phyloP scores from a whole-genome alignment of 202 grass and related monocot species.

The Alloteropsis angusta region DNA sequence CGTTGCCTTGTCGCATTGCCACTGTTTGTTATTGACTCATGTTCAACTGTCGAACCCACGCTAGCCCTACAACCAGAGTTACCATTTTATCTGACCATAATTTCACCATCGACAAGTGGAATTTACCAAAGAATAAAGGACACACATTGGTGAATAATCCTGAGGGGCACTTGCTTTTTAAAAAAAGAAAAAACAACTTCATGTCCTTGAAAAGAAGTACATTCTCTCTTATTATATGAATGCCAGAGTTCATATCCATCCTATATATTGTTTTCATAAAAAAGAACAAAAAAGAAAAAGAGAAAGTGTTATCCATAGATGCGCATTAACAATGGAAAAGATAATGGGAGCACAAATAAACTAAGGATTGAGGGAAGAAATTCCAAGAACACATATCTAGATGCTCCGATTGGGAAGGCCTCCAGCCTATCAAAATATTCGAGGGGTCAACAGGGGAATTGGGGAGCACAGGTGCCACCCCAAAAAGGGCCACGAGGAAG shows the following conservation, averaged over 20 bases:
- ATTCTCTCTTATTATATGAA: neutral
- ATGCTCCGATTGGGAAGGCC: constrained; percentile 39
- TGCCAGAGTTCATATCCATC: neutral
- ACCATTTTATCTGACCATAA: neutral
- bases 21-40: neutral
- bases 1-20: neutral
- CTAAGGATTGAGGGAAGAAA: neutral
- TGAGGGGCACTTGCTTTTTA: neutral
- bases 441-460: neutral
- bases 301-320: neutral
- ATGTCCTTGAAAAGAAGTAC: neutral
- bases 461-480: neutral
- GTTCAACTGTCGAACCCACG: neutral
- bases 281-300: neutral
- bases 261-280: neutral
- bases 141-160: neutral
- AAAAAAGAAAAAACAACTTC: neutral
- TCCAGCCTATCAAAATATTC: constrained; percentile 34
- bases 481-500: neutral
- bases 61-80: too few species aligned
- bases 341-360: neutral
- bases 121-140: neutral
- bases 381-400: neutral
- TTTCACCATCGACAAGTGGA: neutral
- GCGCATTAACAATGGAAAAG: neutral